Conservation (phyloP, 2,329 filamentous ascomycete species). For the Trichoderma hamatum region DNA sequence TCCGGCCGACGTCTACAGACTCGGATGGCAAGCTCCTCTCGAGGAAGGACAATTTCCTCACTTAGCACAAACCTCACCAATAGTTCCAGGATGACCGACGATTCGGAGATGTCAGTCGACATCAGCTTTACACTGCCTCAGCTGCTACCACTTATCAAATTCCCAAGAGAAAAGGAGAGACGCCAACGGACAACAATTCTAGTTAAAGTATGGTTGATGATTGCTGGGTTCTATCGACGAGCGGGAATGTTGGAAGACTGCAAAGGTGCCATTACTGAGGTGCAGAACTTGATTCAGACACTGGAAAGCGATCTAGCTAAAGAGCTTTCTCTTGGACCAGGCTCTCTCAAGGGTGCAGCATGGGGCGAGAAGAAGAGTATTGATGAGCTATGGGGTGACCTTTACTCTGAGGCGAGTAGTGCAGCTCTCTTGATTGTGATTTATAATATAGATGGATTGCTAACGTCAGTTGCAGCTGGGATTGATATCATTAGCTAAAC, state of each 20-base stretch:
- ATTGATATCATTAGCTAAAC: conserved; percentile 64
- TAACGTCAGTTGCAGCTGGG: conserved; percentile 55
- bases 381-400: conserved; percentile 82
- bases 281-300: conserved; percentile 70
- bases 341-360: conserved; percentile 63
- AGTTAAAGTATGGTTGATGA: conserved; percentile 85
- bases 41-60: conserved; percentile 48
- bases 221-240: conserved; percentile 83
- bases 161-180: conserved; percentile 57
- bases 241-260: conserved; percentile 80
- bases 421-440: neutral
- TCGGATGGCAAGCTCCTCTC: conserved; percentile 46
- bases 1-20: conserved; percentile 45
- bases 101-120: conserved; percentile 45
- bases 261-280: conserved; percentile 78
- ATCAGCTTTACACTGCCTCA: conserved; percentile 50
- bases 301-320: conserved; percentile 69
- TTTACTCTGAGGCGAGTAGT: conserved; percentile 73
- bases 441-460: conserved; percentile 26
- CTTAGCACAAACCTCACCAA: conserved; percentile 51
- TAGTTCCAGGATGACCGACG: conserved; percentile 45
- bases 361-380: conserved; percentile 83
- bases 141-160: conserved; percentile 56
- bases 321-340: conserved; percentile 64
- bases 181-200: conserved; percentile 59